phyloP scores from a whole-genome alignment of 208 protist species.

The Kentomonas sorsogonicus region DNA sequence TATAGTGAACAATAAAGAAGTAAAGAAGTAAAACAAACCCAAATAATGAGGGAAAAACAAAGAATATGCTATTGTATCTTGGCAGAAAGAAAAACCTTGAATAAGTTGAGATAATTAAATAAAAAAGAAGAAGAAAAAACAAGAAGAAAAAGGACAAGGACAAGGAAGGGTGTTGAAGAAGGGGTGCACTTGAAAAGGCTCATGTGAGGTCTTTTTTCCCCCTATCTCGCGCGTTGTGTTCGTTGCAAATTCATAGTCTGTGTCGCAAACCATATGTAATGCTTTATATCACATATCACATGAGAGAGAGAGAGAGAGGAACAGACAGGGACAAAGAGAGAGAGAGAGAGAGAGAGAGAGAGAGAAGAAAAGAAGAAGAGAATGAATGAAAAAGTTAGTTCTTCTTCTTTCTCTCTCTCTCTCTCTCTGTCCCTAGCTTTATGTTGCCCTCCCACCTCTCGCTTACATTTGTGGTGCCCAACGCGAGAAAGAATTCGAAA shows the following conservation, averaged over 20 bases:
- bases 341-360: constrained; percentile 7
- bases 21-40: background rate
- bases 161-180: background rate
- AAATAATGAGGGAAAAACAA: constrained; percentile 6
- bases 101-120: background rate
- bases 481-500: too few relatives aligned
- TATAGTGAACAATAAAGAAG: background rate
- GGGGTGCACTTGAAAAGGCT: background rate
- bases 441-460: too few relatives aligned
- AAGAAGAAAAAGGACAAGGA: background rate
- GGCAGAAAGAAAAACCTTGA: background rate
- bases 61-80: background rate
- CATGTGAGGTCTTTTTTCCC: too few relatives aligned
- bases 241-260: too few relatives aligned
- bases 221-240: too few relatives aligned
- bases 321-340: too few relatives aligned
- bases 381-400: constrained; percentile 1
- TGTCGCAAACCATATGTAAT: too few relatives aligned
- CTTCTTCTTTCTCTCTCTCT: background rate
- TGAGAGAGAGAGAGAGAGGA: too few relatives aligned
- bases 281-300: too few relatives aligned
- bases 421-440: too few relatives aligned
- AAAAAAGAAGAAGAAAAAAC: constrained; percentile 11
- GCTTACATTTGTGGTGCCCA: too few relatives aligned
- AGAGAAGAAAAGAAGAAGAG: background rate